Percentiles rank a stretch among this genome's conserved stretches.
These are phyloP conservation scores for Trametopsis cervina DNA, from an alignment of 768 basidiomycete species.

Conservation along the genomic window DNA sequence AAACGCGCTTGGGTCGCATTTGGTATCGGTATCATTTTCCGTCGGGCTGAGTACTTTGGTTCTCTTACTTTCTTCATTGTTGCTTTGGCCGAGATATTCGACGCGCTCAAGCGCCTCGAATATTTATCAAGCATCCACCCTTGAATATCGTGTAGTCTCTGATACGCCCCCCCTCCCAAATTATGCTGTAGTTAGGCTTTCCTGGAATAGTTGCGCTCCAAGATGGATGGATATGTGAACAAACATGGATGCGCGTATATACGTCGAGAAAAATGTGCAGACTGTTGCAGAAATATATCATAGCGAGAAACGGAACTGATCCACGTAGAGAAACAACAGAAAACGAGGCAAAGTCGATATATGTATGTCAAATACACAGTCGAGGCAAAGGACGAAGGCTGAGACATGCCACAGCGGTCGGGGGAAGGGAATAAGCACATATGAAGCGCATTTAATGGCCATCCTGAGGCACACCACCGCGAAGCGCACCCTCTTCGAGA, in stretches of 20 bases:
- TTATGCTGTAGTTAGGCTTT: not conserved
- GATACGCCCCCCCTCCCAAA: not conserved
- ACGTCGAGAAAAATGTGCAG: not conserved
- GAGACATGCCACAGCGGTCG: not conserved
- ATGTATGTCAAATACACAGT: not conserved
- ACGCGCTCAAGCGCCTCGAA: conserved; percentile 34
- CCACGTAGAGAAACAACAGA: not conserved
- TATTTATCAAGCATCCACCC: not conserved
- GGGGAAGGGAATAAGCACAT: not conserved
- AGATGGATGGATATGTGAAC: not conserved
- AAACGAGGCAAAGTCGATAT: not conserved
- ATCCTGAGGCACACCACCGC: conserved; percentile 11
- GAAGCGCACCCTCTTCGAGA: conserved; percentile 43
- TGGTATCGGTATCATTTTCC: conserved; percentile 29
- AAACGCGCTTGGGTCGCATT: conserved; percentile 47
- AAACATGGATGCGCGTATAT: not conserved
- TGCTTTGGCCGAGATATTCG: conserved; percentile 45
- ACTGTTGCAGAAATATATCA: not conserved
- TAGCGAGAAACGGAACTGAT: not conserved
- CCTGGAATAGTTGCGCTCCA: no score
- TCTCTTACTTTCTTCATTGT: conserved; percentile 55
- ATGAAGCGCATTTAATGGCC: conserved; percentile 5
- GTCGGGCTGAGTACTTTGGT: conserved; percentile 33
- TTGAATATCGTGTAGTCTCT: conserved; percentile 8
- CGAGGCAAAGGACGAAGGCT: not conserved